Conservation (phyloP, 2,329 filamentous ascomycete species). For the Aspergillus ruber region DNA sequence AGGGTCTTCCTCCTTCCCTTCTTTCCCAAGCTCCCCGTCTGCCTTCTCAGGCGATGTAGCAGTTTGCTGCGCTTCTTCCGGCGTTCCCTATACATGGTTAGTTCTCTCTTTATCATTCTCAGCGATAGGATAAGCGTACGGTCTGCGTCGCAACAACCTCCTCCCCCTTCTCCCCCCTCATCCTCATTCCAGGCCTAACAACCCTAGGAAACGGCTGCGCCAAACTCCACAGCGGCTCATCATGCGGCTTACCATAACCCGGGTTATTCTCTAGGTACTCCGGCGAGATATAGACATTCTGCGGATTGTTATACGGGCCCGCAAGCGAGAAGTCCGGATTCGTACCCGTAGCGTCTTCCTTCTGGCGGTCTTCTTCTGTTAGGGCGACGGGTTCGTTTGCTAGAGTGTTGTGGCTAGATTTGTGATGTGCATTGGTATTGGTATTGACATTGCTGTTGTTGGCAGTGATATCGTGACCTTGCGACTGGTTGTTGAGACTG, state of each 20-base stretch:
- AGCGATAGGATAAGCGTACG: not conserved
- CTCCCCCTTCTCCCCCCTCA: slow-evolving; percentile 7
- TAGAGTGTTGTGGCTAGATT: too few species aligned
- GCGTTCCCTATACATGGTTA: not conserved
- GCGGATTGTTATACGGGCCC: not conserved
- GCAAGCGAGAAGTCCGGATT: not conserved
- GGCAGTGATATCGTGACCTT: too few species aligned
- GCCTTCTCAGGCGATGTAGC: too few species aligned
- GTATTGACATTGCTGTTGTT: too few species aligned
- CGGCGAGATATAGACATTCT: slow-evolving; percentile 6
- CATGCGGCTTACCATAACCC: slow-evolving; percentile 43
- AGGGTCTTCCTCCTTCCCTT: slow-evolving; percentile 1
- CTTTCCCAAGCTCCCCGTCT: slow-evolving; percentile 1
- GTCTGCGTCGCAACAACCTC: not conserved
- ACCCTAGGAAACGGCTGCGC: slow-evolving; percentile 48
- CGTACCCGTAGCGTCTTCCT: not conserved
- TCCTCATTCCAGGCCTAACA: slow-evolving; percentile 43
- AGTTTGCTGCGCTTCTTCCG: not conserved
- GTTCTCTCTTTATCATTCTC: not conserved
- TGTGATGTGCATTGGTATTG: too few species aligned
- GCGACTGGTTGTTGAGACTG: too few species aligned
- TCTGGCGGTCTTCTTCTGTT: not conserved
- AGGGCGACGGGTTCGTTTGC: not conserved
- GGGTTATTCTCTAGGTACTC: slow-evolving; percentile 38
- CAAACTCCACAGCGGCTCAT: slow-evolving; percentile 45